phyloP scores from a whole-genome alignment of 805 yeast genomes.

The Cyberlindnera petersonii region DNA sequence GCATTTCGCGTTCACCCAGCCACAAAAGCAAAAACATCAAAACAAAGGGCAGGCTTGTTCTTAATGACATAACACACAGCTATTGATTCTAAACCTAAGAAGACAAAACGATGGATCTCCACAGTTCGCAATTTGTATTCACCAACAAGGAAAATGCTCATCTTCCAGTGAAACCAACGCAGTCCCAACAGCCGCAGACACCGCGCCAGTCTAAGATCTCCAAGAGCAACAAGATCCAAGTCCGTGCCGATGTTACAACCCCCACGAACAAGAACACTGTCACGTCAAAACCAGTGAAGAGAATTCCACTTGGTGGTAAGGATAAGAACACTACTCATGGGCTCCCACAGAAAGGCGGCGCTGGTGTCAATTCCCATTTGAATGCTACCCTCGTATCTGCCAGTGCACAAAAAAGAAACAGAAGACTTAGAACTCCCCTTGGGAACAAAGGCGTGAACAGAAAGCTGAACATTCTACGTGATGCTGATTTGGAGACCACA shows the following conservation, averaged over 20 bases:
- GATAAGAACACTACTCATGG: conserved; percentile 17
- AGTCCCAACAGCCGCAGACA: conserved; percentile 8
- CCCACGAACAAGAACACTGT: background rate
- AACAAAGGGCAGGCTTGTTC: conserved; percentile 1
- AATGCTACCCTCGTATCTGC: background rate
- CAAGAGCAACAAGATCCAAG: conserved; percentile 3
- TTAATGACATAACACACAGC: no score
- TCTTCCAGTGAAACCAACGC: background rate
- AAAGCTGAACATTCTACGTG: conserved; percentile 30
- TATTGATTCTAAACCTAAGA: background rate
- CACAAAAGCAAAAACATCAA: conserved; percentile 4
- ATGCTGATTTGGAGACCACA: conserved; percentile 18
- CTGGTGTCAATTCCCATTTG: background rate
- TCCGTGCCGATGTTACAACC: conserved; percentile 1
- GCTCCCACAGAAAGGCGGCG: background rate
- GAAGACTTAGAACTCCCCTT: conserved; percentile 20
- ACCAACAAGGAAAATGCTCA: conserved; percentile 16
- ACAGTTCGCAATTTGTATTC: conserved; percentile 4
- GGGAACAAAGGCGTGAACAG: conserved; percentile 5
- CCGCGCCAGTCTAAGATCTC: conserved; percentile 9
- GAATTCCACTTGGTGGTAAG: conserved; percentile 29
- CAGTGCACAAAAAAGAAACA: conserved; percentile 9
- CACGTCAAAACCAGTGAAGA: conserved; percentile 7
- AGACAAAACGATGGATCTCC: background rate
- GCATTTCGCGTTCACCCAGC: background rate